Conservation (phyloP, 768 basidiomycete genomes). For the Gymnopilus dilepis region DNA sequence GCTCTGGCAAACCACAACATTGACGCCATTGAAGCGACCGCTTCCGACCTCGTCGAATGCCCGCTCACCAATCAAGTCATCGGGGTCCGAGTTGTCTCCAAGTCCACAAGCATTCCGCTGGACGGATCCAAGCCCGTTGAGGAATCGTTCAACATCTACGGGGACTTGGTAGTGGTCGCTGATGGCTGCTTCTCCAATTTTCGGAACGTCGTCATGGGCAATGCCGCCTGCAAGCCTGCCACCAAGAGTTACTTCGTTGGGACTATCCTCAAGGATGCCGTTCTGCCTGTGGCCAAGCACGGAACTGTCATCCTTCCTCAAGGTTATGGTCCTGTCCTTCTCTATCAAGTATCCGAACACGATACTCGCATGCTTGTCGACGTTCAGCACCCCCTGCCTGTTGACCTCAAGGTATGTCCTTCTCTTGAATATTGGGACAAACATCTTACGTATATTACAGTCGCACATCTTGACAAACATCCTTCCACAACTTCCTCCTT, state of each 20-base stretch:
- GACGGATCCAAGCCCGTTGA: conserved; percentile 32
- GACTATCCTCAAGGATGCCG: conserved; percentile 79
- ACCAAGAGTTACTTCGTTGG: conserved; percentile 87
- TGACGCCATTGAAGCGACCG: conserved; percentile 86
- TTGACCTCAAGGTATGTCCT: conserved; percentile 71
- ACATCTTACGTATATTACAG: conserved; percentile 37
- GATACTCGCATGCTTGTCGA: conserved; percentile 96
- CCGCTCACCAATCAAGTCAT: conserved; percentile 53
- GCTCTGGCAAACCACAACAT: conserved; percentile 67
- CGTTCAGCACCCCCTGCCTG: conserved; percentile 82
- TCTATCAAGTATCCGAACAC: conserved; percentile 89
- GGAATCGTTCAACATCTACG: conserved; percentile 54
- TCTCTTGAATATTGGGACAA: conserved; percentile 3
- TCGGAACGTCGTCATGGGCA: conserved; percentile 66
- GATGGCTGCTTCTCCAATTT: conserved; percentile 98
- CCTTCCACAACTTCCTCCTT: conserved; percentile 79
- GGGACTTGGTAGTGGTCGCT: conserved; percentile 84
- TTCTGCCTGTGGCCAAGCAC: conserved; percentile 73
- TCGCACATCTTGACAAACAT: conserved; percentile 73
- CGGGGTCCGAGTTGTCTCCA: conserved; percentile 68
- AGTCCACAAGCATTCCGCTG: conserved; percentile 25
- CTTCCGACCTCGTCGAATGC: conserved; percentile 73
- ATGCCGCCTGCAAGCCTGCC: conserved; percentile 50
- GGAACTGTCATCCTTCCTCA: conserved; percentile 88
- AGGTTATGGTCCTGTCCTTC: conserved; percentile 83